Base-by-base conservation (phyloP, 1,139 yeast genomes). In the Yamadazyma kanchanaburiensis region DNA sequence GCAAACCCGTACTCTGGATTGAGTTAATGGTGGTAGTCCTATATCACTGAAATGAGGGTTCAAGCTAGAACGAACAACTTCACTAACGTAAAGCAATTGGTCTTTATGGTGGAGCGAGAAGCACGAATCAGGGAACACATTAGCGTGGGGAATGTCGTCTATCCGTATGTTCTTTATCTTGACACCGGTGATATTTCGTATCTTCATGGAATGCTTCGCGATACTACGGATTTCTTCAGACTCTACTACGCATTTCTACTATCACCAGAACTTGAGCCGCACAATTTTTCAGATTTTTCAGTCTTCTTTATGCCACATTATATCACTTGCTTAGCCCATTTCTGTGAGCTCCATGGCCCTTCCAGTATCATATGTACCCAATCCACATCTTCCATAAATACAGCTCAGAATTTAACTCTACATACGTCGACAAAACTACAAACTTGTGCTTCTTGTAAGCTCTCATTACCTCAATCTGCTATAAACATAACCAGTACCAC, bases 291-390 rank as follows among this genome's bases (percentile, higher is more conserved):
- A n/a, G n/a, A n/a, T n/a, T n/a, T n/a, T n/a, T n/a, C n/a, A 17
- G 7, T 10, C 20, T 17, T 17, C 12, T 12, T 24, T 12, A 54
- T 53, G 58, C 33, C 49, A 9, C 55, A 55, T 31, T 55, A 44
- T 33, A 69, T 72, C 34, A 61, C 83, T 12, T 73, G 87, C 26
- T 53, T 85, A 35, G 83, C 88, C 0, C 95, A 85, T 48, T 86
- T 85, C 51, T 86, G 95, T 55, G 95, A 86, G 55, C 68, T 80
- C 19, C 95, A 86, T 50, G 95, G 95, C 0, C 95, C 95, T 0
- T 69, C 81, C 12, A 71, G 80, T 27, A 67, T 86, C n/a, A 57
- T 81, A 46, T 84, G 89, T 45, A 82, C 94, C 0, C 91, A 83
- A 46, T 43, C 31, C 15, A 25, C 43, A 0, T 27, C 33, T 12